A percentile compares a stretch with the other conserved stretches of the same genome.
These are phyloP conservation scores for Dendrocalamus latiflorus DNA, from an alignment of 202 grass and related monocot species.

Conservation along the genomic window DNA sequence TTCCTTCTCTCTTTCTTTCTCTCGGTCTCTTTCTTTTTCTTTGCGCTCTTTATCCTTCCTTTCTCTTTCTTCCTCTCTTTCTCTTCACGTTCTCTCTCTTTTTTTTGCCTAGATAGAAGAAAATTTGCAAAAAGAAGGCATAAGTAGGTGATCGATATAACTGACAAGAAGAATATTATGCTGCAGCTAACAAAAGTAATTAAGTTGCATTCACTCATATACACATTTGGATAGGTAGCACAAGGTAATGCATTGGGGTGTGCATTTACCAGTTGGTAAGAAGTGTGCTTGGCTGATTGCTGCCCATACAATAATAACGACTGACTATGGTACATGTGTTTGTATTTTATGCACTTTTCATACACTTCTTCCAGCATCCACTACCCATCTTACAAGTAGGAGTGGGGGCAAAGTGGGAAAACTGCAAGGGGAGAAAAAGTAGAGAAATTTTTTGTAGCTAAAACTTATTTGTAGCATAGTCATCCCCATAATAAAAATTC, in stretches of 20 bases:
- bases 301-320: no score
- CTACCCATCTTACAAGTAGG: no score
- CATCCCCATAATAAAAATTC: not conserved
- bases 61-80: conserved; percentile 46
- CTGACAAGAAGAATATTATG: not conserved
- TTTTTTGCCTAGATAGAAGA: conserved; percentile 41
- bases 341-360: not conserved
- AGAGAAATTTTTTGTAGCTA: no score
- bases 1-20: conserved; percentile 67
- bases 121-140: not conserved
- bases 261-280: not conserved
- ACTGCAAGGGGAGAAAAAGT: no score
- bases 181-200: not conserved
- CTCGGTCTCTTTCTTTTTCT: conserved; percentile 45
- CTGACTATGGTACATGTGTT: no score
- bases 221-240: not conserved
- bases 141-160: not conserved
- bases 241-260: not conserved
- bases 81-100: conserved; percentile 41
- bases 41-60: conserved; percentile 52
- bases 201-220: not conserved
- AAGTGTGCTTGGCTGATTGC: not conserved
- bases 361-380: no score
- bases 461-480: no score
- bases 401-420: no score